Evolutionary conservation across 2,329 filamentous ascomycete genomes (phyloP).

Genomic region (Atkinsonella hypoxylon): DNA sequence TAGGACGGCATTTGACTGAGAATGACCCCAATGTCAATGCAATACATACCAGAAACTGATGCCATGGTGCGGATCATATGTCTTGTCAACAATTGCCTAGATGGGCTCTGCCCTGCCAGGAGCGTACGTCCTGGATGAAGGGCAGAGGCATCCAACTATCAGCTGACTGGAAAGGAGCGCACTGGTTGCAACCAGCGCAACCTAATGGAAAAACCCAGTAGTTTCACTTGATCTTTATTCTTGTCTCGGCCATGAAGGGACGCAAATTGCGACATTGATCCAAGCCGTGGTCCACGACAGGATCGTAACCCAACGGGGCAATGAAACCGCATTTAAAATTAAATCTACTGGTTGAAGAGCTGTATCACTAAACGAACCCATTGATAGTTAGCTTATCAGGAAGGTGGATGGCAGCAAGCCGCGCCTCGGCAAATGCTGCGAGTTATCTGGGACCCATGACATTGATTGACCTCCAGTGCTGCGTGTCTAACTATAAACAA

Average conservation of each 20-base stretch:
- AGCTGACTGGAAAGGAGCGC: conserved; percentile 18
- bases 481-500: not conserved
- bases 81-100: no score
- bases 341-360: not conserved
- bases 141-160: no score
- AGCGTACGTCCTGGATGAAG: no score
- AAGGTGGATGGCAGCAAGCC: not conserved
- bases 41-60: no score
- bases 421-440: no score
- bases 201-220: conserved; percentile 14
- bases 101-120: no score
- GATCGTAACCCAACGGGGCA: conserved; percentile 14
- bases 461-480: no score
- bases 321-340: conserved; percentile 10
- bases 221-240: no score
- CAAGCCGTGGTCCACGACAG: conserved; percentile 31
- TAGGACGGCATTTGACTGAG: no score
- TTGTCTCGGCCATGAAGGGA: conserved; percentile 36
- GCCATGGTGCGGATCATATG: no score
- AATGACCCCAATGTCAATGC: no score
- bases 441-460: no score
- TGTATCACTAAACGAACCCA: not conserved
- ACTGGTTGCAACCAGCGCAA: conserved; percentile 54
- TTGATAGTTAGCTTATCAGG: not conserved
- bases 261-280: conserved; percentile 59